Conservation (phyloP, 2,329 filamentous ascomycete genomes). For the Dactylellina sp. region DNA sequence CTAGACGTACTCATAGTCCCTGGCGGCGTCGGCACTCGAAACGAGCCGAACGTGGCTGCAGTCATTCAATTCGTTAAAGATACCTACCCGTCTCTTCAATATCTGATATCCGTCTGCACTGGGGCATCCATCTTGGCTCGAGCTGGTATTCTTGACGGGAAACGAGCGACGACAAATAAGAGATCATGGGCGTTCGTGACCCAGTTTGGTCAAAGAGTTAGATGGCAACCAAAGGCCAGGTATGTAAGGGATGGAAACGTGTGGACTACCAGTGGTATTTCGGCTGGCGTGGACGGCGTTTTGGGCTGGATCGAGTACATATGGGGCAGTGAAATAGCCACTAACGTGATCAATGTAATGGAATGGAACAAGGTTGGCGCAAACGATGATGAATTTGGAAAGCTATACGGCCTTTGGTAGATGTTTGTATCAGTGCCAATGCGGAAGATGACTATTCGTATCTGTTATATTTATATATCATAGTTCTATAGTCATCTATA, state of each 20-base stretch:
- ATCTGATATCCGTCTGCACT: slow-evolving; percentile 63
- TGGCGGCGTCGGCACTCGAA: slow-evolving; percentile 70
- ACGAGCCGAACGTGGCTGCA: slow-evolving; percentile 60
- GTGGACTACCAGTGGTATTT: slow-evolving; percentile 66
- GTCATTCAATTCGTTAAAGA: slow-evolving; percentile 64
- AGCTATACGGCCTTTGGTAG: slow-evolving; percentile 43
- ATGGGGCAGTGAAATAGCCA: slow-evolving; percentile 62
- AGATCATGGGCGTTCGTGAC: slow-evolving; percentile 61
- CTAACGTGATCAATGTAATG: slow-evolving; percentile 57
- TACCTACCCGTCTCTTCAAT: slow-evolving; percentile 66
- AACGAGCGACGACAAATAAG: slow-evolving; percentile 68
- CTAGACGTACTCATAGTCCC: slow-evolving; percentile 76
- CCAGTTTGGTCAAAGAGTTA: slow-evolving; percentile 63
- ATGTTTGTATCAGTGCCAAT: too few relatives aligned
- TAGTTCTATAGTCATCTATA: too few relatives aligned
- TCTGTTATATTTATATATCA: too few relatives aligned
- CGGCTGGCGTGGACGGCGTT: slow-evolving; percentile 67
- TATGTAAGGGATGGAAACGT: slow-evolving; percentile 67
- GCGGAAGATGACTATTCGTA: too few relatives aligned
- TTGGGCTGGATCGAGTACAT: slow-evolving; percentile 64
- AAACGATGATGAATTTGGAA: slow-evolving; percentile 49
- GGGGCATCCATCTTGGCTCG: slow-evolving; percentile 62
- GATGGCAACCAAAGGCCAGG: slow-evolving; percentile 65
- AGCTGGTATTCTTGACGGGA: slow-evolving; percentile 65
- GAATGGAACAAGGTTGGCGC: slow-evolving; percentile 60